Evolutionary conservation across 2,329 filamentous ascomycete genomes (phyloP), one percentile per base, ranked within the genome.

Genomic region (Plectosphaerella plurivora): DNA sequence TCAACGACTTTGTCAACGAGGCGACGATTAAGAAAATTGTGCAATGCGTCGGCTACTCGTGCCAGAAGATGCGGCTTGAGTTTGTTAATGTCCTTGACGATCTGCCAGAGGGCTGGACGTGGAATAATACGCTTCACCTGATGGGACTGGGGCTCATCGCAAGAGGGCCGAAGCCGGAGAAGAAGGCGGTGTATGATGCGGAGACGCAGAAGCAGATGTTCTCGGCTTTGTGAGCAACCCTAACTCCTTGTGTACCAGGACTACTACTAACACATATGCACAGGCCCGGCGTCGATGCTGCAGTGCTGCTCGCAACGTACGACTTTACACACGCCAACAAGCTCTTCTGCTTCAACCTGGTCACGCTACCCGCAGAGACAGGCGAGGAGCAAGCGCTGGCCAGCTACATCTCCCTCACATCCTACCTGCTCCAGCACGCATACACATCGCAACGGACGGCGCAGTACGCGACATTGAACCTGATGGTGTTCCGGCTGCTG

Each of bases 1-100:
- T 99, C 15, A 91, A 93, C 61, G 92, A 97, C 68, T 97, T 97
- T 69, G 91, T 97, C 62, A 96, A 99, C 65, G 92, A 97, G 64
- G 75, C 79, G 0, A 87, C 88, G 2, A 97, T 97, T 61, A 82
- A 87, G 54, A 90, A 89, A 63, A 89, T 96, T 57, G 84, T 96
- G 45, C 76, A 77, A 48, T 88, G 87, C 53, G 82, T 96, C 20
- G 91, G 91, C 3, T 74, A 81, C 52, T 86, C 88, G 0, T 96
- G 89, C 62, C 76, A 79, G 48, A 73, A 71, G 6, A 68, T 92
- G 50, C 79, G 92, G 56, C 81, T 84, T 50, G 84, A 86, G 57
- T 99, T 97, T 68, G 76, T 97, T 54, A 85, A 87, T 8, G 82
- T 97, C 20, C 88, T 95, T 63, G 91, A 97, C 55, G 94, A 99